Evolutionary conservation across 805 yeast genomes (phyloP).

Genomic region (Peterozyma xylosa): DNA sequence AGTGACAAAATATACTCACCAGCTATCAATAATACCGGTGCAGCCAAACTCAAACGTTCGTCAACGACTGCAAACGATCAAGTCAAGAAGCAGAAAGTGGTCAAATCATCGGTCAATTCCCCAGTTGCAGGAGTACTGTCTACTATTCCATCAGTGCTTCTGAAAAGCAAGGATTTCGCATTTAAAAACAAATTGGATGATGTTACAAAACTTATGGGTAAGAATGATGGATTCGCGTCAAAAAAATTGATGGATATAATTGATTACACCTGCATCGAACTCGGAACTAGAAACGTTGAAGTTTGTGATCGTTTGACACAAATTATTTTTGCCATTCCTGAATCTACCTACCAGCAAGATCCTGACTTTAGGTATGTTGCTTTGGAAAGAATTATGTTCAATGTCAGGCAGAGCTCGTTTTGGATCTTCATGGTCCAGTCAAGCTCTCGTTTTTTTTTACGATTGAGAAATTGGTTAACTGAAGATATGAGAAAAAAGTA

Average conservation of each 20-base stretch:
- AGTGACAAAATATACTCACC: not conserved
- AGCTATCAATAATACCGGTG: not conserved
- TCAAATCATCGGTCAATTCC: not conserved
- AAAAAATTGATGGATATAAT: not conserved
- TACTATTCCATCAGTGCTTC: not conserved
- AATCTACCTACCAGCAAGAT: constrained; percentile 4
- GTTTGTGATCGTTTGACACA: constrained; percentile 2
- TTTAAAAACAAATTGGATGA: not conserved
- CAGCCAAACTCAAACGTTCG: not conserved
- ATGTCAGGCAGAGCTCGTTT: constrained; percentile 1
- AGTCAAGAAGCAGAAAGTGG: constrained; percentile 1
- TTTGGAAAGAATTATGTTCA: not conserved
- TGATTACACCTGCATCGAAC: no score
- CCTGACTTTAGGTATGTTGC: constrained; percentile 11
- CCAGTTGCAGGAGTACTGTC: not conserved
- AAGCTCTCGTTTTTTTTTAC: constrained; percentile 6
- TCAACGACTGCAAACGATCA: constrained; percentile 1
- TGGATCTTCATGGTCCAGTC: constrained; percentile 4
- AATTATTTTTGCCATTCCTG: constrained; percentile 7
- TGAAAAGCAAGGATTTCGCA: not conserved
- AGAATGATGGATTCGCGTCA: not conserved
- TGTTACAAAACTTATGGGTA: not conserved
- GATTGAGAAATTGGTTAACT: constrained; percentile 11
- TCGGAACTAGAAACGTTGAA: not conserved
- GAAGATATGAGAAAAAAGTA: constrained; percentile 7